These are phyloP conservation scores for Floccularia luteovirens DNA, from an alignment of 768 basidiomycete genomes.

Conservation along the genomic window DNA sequence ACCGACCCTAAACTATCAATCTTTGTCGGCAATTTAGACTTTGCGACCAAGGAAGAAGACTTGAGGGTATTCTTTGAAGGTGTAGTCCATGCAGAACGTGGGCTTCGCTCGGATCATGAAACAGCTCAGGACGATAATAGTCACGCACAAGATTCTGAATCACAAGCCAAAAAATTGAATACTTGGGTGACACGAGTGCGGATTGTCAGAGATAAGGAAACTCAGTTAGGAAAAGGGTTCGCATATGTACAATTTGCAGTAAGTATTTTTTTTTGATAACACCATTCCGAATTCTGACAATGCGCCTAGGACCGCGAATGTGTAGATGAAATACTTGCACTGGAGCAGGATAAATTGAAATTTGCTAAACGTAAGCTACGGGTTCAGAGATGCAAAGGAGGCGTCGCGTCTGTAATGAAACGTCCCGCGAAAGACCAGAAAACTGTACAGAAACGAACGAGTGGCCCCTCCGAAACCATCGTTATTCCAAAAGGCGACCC, in stretches of 20 bases:
- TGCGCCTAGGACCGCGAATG: constrained; percentile 71
- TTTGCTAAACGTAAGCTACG: constrained; percentile 92
- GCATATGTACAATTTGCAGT: constrained; percentile 88
- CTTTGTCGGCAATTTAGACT: constrained; percentile 92
- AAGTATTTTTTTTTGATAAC: constrained; percentile 17
- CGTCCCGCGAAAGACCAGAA: constrained; percentile 16
- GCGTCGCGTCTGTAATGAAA: constrained; percentile 16
- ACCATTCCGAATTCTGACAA: neutral
- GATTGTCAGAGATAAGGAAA: constrained; percentile 83
- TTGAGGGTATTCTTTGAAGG: constrained; percentile 82
- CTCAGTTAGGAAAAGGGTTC: constrained; percentile 93
- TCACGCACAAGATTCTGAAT: constrained; percentile 12
- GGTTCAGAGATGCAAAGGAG: constrained; percentile 83
- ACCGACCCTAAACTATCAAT: constrained; percentile 75
- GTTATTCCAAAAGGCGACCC: constrained; percentile 76
- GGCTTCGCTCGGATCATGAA: constrained; percentile 46
- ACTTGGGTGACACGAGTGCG: constrained; percentile 82
- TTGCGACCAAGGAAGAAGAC: constrained; percentile 87
- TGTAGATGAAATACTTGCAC: constrained; percentile 85
- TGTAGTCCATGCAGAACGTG: constrained; percentile 62
- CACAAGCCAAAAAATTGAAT: constrained; percentile 24
- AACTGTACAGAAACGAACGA: constrained; percentile 1
- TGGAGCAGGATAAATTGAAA: constrained; percentile 72
- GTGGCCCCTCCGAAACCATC: constrained; percentile 14
- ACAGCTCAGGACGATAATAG: constrained; percentile 14